Evolutionary conservation across 129 eudicot species (phyloP).

Genomic region (Heracleum sosnowskyi): DNA sequence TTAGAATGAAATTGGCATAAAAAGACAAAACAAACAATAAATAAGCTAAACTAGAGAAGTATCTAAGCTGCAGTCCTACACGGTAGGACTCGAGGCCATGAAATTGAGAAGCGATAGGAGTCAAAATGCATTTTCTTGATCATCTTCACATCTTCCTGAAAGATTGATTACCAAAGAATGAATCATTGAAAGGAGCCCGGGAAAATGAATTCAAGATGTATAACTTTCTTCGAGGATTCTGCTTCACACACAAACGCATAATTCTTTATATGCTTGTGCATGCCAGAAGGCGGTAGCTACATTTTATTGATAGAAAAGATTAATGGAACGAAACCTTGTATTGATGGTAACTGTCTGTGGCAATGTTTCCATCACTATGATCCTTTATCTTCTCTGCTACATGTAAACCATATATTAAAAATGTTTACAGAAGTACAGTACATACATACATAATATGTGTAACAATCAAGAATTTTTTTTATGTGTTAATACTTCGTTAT

Average conservation of each 20-base stretch:
- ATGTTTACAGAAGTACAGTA: neutral
- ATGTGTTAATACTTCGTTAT: neutral
- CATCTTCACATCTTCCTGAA: slow-evolving; percentile 13
- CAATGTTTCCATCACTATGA: slow-evolving; percentile 10
- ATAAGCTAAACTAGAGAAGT: neutral
- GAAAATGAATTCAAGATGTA: neutral
- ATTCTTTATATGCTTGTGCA: neutral
- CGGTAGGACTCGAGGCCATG: slow-evolving; percentile 13
- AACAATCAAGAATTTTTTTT: neutral
- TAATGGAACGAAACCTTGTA: slow-evolving; percentile 3
- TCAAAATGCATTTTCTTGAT: slow-evolving; percentile 12
- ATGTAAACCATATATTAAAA: neutral
- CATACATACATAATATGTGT: neutral
- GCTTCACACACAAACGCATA: neutral
- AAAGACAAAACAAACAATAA: neutral
- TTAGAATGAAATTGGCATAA: neutral
- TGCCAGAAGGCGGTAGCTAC: neutral
- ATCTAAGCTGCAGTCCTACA: neutral
- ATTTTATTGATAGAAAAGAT: neutral
- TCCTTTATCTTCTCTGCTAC: slow-evolving; percentile 15
- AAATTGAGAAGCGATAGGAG: slow-evolving; percentile 18
- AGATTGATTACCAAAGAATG: neutral
- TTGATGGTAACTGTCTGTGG: slow-evolving; percentile 11
- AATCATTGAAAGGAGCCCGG: neutral
- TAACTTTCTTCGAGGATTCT: neutral